These are phyloP conservation scores for Wickerhamiella shivajii DNA, from an alignment of 805 yeast species.

Conservation along the genomic window DNA sequence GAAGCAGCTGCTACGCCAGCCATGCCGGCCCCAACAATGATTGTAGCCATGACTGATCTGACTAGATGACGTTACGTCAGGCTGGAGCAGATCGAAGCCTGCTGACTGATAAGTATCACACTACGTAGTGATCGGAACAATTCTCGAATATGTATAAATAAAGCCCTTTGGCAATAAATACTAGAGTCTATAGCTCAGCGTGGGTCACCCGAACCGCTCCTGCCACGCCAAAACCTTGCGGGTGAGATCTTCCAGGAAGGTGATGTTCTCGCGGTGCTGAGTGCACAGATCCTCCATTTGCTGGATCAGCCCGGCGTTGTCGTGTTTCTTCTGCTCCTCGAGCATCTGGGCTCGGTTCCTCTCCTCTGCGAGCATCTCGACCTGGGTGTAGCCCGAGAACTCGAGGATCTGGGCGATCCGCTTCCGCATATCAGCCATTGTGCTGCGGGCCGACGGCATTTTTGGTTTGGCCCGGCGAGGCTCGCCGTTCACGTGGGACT, in stretches of 20 bases:
- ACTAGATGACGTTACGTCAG: background rate
- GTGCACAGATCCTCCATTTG: constrained; percentile 30
- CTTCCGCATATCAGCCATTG: constrained; percentile 71
- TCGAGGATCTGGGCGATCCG: constrained; percentile 83
- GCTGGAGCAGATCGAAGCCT: no score
- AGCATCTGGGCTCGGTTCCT: constrained; percentile 38
- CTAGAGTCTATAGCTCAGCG: no score
- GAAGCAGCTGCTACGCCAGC: constrained; percentile 24
- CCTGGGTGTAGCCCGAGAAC: constrained; percentile 74
- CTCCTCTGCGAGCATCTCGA: constrained; percentile 66
- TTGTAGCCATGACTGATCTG: constrained; percentile 9
- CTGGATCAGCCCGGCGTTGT: constrained; percentile 10
- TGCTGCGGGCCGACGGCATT: constrained; percentile 58
- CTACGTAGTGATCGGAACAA: background rate
- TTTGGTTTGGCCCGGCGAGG: constrained; percentile 36
- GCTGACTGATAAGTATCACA: background rate
- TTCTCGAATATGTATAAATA: background rate
- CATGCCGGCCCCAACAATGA: constrained; percentile 24
- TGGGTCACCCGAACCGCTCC: constrained; percentile 31
- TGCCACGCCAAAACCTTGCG: constrained; percentile 68
- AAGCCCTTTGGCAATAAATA: background rate
- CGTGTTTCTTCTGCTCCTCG: constrained; percentile 19
- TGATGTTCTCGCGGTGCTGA: constrained; percentile 44
- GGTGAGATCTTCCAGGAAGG: constrained; percentile 58
- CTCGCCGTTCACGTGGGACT: constrained; percentile 6